These are phyloP conservation scores for Phytophthora pisi DNA, from an alignment of 352 stramenopile genomes.

Conservation along the genomic window DNA sequence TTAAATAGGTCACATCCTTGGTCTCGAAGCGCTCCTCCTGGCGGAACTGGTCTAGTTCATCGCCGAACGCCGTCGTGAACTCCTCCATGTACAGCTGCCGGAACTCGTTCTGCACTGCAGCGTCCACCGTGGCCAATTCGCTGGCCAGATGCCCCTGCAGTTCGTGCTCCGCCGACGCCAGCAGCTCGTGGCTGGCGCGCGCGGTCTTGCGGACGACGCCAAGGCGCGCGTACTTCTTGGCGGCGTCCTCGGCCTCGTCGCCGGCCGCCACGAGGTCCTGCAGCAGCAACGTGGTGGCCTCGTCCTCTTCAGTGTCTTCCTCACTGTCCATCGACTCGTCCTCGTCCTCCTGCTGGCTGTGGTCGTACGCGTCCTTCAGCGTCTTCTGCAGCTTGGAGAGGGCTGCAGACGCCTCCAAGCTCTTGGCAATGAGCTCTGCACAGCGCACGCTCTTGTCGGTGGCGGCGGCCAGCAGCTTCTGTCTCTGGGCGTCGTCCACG, in stretches of 20 bases:
- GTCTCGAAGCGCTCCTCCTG: constrained; percentile 87
- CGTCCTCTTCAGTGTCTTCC: constrained; percentile 39
- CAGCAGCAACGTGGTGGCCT: constrained; percentile 57
- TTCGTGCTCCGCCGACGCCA: constrained; percentile 55
- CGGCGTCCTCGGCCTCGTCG: constrained; percentile 52
- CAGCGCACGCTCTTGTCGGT: constrained; percentile 71
- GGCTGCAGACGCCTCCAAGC: constrained; percentile 50
- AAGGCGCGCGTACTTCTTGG: constrained; percentile 53
- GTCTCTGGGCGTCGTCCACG: constrained; percentile 34
- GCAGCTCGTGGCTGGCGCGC: constrained; percentile 56
- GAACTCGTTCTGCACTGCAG: constrained; percentile 59
- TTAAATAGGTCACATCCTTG: constrained; percentile 90
- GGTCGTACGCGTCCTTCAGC: constrained; percentile 35
- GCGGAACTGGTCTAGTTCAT: constrained; percentile 85
- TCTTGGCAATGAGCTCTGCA: constrained; percentile 79
- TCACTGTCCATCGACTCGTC: constrained; percentile 50
- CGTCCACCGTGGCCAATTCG: constrained; percentile 13
- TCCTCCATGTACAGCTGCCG: constrained; percentile 85
- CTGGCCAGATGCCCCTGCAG: constrained; percentile 35
- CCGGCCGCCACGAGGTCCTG: constrained; percentile 63
- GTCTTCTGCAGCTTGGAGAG: constrained; percentile 59
- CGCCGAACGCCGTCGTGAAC: constrained; percentile 83
- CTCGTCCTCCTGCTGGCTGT: constrained; percentile 39
- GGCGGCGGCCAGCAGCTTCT: constrained; percentile 45
- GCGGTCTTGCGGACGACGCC: constrained; percentile 58